Percentiles rank a stretch among this genome's conserved stretches.
Evolutionary conservation across 2,329 filamentous ascomycete genomes (phyloP).

Genomic region (Monilinia vaccinii-corymbosi): DNA sequence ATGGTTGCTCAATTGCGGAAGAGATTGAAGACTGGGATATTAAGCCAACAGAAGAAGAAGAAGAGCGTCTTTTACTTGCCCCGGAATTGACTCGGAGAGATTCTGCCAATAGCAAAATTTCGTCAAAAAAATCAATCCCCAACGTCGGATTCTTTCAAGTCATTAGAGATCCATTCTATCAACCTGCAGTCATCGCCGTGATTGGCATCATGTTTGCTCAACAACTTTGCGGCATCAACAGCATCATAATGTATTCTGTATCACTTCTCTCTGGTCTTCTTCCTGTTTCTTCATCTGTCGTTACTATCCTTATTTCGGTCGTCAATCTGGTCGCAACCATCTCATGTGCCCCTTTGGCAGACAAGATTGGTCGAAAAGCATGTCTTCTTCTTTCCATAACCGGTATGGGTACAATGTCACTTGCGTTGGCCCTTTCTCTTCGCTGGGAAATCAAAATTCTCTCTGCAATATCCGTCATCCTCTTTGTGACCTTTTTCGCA

Average conservation of each 20-base stretch:
- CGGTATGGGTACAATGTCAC: constrained; percentile 73
- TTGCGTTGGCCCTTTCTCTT: constrained; percentile 74
- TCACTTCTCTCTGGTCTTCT: constrained; percentile 75
- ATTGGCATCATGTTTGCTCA: constrained; percentile 88
- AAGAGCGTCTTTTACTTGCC: constrained; percentile 23
- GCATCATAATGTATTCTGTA: constrained; percentile 97
- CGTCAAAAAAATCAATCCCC: constrained; percentile 20
- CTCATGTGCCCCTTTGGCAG: constrained; percentile 72
- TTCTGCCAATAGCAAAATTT: constrained; percentile 23
- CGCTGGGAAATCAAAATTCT: constrained; percentile 61
- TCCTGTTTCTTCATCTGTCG: constrained; percentile 67
- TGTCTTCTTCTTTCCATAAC: constrained; percentile 75
- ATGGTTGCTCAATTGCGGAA: constrained; percentile 56
- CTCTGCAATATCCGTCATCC: constrained; percentile 70
- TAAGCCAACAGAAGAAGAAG: constrained; percentile 26
- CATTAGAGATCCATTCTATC: constrained; percentile 55
- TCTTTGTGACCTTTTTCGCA: constrained; percentile 85
- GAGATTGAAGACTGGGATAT: constrained; percentile 59
- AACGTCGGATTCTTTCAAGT: constrained; percentile 57
- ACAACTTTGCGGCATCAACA: constrained; percentile 91
- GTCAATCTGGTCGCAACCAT: constrained; percentile 81
- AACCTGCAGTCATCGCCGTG: constrained; percentile 70
- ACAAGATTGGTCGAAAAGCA: constrained; percentile 77
- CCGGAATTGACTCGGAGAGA: constrained; percentile 17
- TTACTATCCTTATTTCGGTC: constrained; percentile 80